Base-by-base conservation (phyloP, 495 filamentous ascomycete species). In the Recurvomyces mirabilis region DNA sequence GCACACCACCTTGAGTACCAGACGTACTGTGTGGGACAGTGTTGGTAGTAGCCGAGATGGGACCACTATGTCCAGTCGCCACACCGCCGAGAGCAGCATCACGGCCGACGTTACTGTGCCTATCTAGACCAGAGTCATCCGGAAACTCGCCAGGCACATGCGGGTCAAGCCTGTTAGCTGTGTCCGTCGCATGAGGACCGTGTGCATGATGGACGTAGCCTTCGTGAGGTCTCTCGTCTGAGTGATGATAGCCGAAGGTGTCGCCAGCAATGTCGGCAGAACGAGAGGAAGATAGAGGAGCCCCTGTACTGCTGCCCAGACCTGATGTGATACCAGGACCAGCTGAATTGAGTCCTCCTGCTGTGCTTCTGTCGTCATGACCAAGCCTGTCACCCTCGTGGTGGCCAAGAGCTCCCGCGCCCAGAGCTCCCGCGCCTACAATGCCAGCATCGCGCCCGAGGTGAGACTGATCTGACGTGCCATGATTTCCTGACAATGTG, bases 361-460 rank as follows among this genome's bases (percentile, higher is more conserved):
- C n/a, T n/a, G n/a, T 26, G 17, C 21, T 28, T 21, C 14, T 28
- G 6, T 7, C 10, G 6, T 43, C 9, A 18, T 10, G 14, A 43
- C 17, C n/a, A n/a, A n/a, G n/a, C n/a, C n/a, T n/a, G n/a, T n/a
- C n/a, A n/a, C n/a, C n/a, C n/a, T n/a, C n/a, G 9, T 33, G 25
- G 24, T 42, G 24, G 10, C 3, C 29, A 2, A 44, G 15, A 19
- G 25, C 47, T 13, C 40, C 47, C 0, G 22, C 43, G 39, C 31
- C 43, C 18, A 41, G 41, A 9, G 25, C 34, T 17, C 34, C 49
- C 25, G 44, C 53, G 35, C 54, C 54, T 10, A 30, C 53, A 12
- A 56, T 14, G 6, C 38, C 55, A 4, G 55, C 55, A 29, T 58
- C 55, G n/a, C 55, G 54, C 11, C 49, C 54, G 30, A 56, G 41